These are phyloP conservation scores for Globisporangium acanthophoron DNA, from an alignment of 352 stramenopile genomes.

Conservation along the genomic window DNA sequence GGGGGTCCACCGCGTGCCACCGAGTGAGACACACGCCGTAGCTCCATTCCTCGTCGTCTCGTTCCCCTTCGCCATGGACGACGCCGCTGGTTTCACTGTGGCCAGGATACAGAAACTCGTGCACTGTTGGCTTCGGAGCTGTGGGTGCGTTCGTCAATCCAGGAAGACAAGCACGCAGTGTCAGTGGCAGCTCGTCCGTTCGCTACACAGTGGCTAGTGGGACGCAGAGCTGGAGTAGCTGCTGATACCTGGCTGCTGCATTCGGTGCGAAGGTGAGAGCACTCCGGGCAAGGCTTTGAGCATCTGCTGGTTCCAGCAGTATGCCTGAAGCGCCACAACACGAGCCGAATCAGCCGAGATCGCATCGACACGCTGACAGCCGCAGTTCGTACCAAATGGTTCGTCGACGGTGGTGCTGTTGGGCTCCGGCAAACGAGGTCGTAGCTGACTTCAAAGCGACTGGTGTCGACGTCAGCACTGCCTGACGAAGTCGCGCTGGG, in stretches of 20 bases:
- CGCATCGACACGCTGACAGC: not conserved
- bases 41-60: slow-evolving; percentile 3
- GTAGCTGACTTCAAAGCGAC: slow-evolving; percentile 7
- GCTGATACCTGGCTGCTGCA: slow-evolving; percentile 8
- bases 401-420: slow-evolving; percentile 3
- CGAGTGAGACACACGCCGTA: slow-evolving; percentile 34
- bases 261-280: slow-evolving; percentile 21
- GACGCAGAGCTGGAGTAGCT: not conserved
- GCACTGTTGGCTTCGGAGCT: slow-evolving; percentile 27
- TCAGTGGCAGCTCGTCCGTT: not conserved
- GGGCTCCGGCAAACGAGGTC: slow-evolving; percentile 22
- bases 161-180: not conserved
- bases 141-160: not conserved
- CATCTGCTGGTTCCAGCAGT: slow-evolving; percentile 32
- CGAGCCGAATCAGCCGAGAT: not conserved
- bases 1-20: not conserved
- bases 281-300: slow-evolving; percentile 5
- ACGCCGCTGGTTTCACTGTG: not conserved
- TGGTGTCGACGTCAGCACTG: not conserved
- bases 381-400: slow-evolving; percentile 20
- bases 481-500: not conserved
- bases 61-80: no score
- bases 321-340: slow-evolving; percentile 20
- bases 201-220: not conserved
- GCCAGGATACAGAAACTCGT: slow-evolving; percentile 33